Base-by-base conservation (phyloP, 495 filamentous ascomycete genomes). In the Talaromyces adpressus region DNA sequence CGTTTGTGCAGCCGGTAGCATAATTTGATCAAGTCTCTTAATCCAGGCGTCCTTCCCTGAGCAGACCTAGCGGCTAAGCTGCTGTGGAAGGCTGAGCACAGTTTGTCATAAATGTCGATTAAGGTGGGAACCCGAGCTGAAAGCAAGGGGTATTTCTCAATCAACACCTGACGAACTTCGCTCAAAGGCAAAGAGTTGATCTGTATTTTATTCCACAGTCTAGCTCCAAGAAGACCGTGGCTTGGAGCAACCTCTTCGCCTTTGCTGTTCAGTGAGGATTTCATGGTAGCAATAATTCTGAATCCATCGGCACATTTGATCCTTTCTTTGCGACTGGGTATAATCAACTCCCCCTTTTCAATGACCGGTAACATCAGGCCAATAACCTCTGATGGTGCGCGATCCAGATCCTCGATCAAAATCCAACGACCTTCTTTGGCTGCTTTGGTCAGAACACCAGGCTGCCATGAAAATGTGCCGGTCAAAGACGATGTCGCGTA, bases 371-470 rank as follows among this genome's bases (percentile, higher is more conserved):
- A 79, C 41, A 99, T 83, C 3, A 90, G 90, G 70, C 92, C 92
- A 71, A 98, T 89, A 56, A 97, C 89, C 71, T 97, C 94, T 62
- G 89, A 92, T n/a, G 95, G 93, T 18, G 94, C 95, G 59, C 93
- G 89, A 71, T 99, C 90, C 29, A 99, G 81, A 72, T 99, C 95
- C 77, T 99, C 95, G 61, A 99, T 93, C 62, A 98, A 77, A 5
- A 99, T 87, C 95, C 94, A 98, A 69, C 92, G 84, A 51, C 95
- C 95, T 76, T 98, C 93, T 70, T 81, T 87, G 2, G 97, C 91
- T 14, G 95, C 95, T 41, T 91, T 95, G 0, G 93, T 96, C 63
- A 99, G 77, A 12, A 97, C 89, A 73, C 95, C 95, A n/a, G 94
- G 85, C 58, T 88, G 86, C 95, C 95, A 99, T 29, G 81, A 83